Evolutionary conservation across 1,284 basidiomycete genomes (phyloP).

Genomic region (Farysia itapuensis): DNA sequence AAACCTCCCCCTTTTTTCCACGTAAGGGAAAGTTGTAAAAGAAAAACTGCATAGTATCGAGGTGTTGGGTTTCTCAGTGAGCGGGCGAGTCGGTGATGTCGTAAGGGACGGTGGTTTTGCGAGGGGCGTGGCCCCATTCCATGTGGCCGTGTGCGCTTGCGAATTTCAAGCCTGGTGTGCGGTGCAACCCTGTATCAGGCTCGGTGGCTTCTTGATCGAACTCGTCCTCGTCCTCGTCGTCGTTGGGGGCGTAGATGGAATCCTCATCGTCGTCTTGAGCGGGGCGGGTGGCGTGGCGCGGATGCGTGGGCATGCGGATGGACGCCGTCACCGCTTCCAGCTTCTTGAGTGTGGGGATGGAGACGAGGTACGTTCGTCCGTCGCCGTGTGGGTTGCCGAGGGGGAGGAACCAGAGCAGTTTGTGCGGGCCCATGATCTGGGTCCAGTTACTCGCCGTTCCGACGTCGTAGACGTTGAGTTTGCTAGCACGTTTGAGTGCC

Average conservation of each 20-base stretch:
- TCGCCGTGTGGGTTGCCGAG: constrained; percentile 38
- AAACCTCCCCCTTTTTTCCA: no score
- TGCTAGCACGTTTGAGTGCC: constrained; percentile 41
- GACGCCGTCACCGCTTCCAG: constrained; percentile 34
- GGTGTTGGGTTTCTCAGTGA: no score
- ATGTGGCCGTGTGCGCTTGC: constrained; percentile 39
- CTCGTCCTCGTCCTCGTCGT: background rate
- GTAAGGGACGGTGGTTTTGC: constrained; percentile 36
- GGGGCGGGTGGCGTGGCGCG: background rate
- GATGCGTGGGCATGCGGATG: constrained; percentile 2
- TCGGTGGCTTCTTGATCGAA: background rate
- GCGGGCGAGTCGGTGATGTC: constrained; percentile 38
- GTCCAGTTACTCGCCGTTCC: constrained; percentile 39
- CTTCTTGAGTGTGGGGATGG: constrained; percentile 25
- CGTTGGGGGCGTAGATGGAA: constrained; percentile 12
- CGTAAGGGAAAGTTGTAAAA: no score
- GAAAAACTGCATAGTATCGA: no score
- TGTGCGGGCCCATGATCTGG: constrained; percentile 40
- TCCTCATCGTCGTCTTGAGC: constrained; percentile 10
- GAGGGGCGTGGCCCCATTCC: constrained; percentile 43
- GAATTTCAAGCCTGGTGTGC: constrained; percentile 19
- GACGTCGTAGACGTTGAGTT: constrained; percentile 53
- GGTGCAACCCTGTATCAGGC: constrained; percentile 5
- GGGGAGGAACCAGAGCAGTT: constrained; percentile 46
- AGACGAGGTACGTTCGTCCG: constrained; percentile 31